Conservation (phyloP, 176 grass and related monocot genomes). For the Ensete glaucum region DNA sequence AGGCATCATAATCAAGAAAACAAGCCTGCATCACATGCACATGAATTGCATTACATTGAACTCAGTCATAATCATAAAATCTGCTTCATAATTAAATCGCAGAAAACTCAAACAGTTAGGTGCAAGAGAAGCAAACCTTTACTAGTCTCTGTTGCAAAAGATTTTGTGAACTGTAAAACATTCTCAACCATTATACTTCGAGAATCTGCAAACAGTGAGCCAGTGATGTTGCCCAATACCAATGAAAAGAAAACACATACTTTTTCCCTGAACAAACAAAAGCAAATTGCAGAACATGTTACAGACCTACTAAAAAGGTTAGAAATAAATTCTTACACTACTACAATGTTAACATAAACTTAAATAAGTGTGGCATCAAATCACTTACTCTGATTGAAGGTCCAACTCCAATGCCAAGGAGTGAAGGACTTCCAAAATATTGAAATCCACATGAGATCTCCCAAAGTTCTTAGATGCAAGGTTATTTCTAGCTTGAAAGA, state of each 20-base stretch:
- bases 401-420: background rate
- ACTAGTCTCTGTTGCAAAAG: background rate
- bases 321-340: background rate
- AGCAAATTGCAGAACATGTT: background rate
- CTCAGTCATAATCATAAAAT: background rate
- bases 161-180: slow-evolving; percentile 6
- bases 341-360: too few relatives aligned
- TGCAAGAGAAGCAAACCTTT: background rate
- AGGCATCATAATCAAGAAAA: background rate
- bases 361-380: background rate
- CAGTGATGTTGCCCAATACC: background rate
- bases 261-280: slow-evolving; percentile 12
- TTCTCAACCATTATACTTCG: background rate
- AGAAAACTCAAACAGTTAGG: background rate
- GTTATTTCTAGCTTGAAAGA: slow-evolving; percentile 5
- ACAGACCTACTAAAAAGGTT: background rate
- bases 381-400: slow-evolving; percentile 12
- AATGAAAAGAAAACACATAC: slow-evolving; percentile 12
- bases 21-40: background rate
- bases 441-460: background rate
- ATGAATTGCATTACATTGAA: background rate
- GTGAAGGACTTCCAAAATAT: slow-evolving; percentile 2
- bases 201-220: background rate
- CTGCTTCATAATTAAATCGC: background rate
- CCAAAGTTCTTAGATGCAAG: background rate